A percentile compares a stretch with the other conserved stretches of the same genome.
These are phyloP conservation scores for Suillus americanus DNA, from an alignment of 768 basidiomycete species.

Conservation along the genomic window DNA sequence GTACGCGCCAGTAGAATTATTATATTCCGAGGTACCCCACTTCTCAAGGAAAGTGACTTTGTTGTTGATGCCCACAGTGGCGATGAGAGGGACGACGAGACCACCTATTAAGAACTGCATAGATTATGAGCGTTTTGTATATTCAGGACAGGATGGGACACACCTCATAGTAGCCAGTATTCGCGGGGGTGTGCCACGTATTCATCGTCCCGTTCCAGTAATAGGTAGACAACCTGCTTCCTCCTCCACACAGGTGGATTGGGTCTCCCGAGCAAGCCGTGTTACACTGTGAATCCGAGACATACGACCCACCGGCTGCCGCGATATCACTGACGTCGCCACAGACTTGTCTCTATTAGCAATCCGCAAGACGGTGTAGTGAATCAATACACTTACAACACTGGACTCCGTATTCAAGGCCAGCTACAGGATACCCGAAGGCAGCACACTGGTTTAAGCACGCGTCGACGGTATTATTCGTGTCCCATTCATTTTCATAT, in stretches of 20 bases:
- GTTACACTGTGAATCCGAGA: conserved; percentile 39
- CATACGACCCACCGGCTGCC: conserved; percentile 30
- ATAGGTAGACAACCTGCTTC: conserved; percentile 52
- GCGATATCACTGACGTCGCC: conserved; percentile 62
- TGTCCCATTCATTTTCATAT: conserved; percentile 55
- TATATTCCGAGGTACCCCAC: conserved; percentile 56
- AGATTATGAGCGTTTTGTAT: conserved; percentile 2
- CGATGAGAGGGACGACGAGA: conserved; percentile 69
- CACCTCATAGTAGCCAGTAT: conserved; percentile 72
- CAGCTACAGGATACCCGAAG: conserved; percentile 72
- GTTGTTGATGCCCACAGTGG: conserved; percentile 77
- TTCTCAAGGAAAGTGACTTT: conserved; percentile 84
- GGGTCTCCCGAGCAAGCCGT: conserved; percentile 71
- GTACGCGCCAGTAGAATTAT: conserved; percentile 75
- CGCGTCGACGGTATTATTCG: conserved; percentile 61
- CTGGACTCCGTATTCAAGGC: conserved; percentile 67
- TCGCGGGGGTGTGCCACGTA: conserved; percentile 63
- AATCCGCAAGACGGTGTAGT: neutral
- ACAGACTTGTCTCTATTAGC: conserved; percentile 43
- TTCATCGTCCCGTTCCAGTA: conserved; percentile 53
- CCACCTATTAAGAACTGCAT: conserved; percentile 50
- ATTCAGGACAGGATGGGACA: conserved; percentile 17
- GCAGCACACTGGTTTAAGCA: conserved; percentile 70
- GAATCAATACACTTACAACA: conserved; percentile 56
- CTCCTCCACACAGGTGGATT: conserved; percentile 65